Conservation (phyloP, 805 yeast genomes). For the Candida odintsovae region DNA sequence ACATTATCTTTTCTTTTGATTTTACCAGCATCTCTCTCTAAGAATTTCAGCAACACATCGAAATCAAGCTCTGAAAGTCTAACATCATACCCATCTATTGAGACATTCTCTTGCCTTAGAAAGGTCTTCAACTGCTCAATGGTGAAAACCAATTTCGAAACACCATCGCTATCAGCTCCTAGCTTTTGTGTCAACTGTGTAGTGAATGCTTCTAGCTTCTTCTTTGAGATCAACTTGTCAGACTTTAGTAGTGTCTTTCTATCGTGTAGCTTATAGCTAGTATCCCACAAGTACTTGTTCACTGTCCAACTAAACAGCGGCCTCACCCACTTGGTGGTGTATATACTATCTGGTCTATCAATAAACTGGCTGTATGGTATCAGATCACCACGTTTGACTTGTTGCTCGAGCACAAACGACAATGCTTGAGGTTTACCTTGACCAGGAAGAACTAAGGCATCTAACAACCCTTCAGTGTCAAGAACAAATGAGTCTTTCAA, state of each 20-base stretch:
- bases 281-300: constrained; percentile 18
- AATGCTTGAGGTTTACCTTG: constrained; percentile 32
- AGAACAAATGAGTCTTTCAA: constrained; percentile 19
- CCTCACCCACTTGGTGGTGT: constrained; percentile 18
- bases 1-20: constrained; percentile 14
- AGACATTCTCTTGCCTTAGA: constrained; percentile 4
- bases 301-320: constrained; percentile 21
- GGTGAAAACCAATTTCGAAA: constrained; percentile 11
- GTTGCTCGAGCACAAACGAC: constrained; percentile 29
- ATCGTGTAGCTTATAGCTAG: constrained; percentile 16
- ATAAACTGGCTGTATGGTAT: constrained; percentile 22
- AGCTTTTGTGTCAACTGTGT: constrained; percentile 5
- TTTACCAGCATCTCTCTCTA: constrained; percentile 16
- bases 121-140: constrained; percentile 8
- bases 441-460: constrained; percentile 22
- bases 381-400: constrained; percentile 25
- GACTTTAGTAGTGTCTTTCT: constrained; percentile 11
- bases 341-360: constrained; percentile 14
- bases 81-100: neutral
- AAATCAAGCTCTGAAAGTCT: constrained; percentile 16
- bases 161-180: neutral
- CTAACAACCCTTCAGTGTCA: constrained; percentile 21
- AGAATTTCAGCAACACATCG: constrained; percentile 16
- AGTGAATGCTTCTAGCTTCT: constrained; percentile 12
- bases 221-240: constrained; percentile 17